Evolutionary conservation across 2,329 filamentous ascomycete species (phyloP), one percentile per base, ranked within the genome.

Genomic region (Hirsutella rhossiliensis): DNA sequence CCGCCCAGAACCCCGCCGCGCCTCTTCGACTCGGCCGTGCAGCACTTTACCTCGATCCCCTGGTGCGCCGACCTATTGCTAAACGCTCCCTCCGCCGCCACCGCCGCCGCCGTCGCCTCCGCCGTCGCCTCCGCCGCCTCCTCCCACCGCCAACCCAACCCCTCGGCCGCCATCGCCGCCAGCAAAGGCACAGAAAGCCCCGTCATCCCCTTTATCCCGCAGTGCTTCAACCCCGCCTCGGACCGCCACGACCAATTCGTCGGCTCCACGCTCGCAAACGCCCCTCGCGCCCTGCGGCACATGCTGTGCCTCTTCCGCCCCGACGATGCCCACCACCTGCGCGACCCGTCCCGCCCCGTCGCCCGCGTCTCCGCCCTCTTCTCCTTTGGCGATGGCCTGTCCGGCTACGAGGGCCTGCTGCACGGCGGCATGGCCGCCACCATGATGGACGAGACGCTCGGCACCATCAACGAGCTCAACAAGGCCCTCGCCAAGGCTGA

Each of bases 361-460:
- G 49, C 47, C 17, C 51, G 58, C 37, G 50, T 61, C 12, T 50
- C 54, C 1, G 53, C 57, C 2, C 53, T 67, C 18, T 57, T 62
- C 41, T 50, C 57, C 2, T 51, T 66, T 8, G 60, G 60, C 1
- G 49, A 55, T 2, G 62, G 61, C 2, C 49, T 66, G 5, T 57
- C 54, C 7, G 62, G 65, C 2, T 61, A 57, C 30, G 50, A 56
- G 1, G 51, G 51, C 8, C 46, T 65, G 11, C 47, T 64, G 2
- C 64, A 67, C 43, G 64, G 64, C 7, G 64, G 64, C 11, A 48
- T 65, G 39, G 52, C 55, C 9, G 57, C 58, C 31, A 51, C 63
- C 5, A 47, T 67, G 43, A 46, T 62, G 20, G 64, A 67, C 40
- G 64, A 67, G 54, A 49, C 58, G 5, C 59, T 63, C 49, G 62